Evolutionary conservation across 768 basidiomycete genomes (phyloP).

Genomic region (Tylopilus felleus): DNA sequence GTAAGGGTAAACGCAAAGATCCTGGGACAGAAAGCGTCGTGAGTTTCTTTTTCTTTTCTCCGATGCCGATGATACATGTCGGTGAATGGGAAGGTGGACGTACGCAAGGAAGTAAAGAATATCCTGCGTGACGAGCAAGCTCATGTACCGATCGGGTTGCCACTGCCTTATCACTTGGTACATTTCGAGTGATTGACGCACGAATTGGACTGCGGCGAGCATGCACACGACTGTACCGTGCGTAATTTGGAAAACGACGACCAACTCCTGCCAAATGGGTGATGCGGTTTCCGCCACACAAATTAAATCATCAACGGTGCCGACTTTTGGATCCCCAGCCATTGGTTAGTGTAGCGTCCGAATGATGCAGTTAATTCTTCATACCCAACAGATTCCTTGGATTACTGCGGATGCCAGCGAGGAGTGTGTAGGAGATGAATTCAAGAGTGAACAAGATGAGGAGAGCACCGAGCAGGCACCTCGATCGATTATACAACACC

Average conservation of each 20-base stretch:
- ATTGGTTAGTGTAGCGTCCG: neutral
- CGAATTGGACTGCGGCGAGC: neutral
- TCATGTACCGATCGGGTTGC: neutral
- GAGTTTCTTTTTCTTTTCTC: neutral
- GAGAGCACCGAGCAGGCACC: too few relatives aligned
- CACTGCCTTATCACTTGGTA: neutral
- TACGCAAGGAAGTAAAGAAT: neutral
- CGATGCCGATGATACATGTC: neutral
- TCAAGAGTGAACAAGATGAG: neutral
- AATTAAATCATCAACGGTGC: neutral
- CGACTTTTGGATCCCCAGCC: neutral
- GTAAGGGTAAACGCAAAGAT: neutral
- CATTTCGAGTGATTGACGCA: neutral
- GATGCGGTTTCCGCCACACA: neutral
- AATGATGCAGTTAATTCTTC: neutral
- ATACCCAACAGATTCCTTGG: neutral
- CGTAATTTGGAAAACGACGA: neutral
- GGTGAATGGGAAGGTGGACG: neutral
- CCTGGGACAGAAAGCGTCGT: neutral
- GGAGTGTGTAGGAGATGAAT: neutral
- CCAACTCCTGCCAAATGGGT: neutral
- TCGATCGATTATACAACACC: too few relatives aligned
- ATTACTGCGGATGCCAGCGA: neutral
- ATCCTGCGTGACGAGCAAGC: neutral
- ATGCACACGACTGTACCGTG: neutral